A percentile compares a stretch with the other conserved stretches of the same genome.
These are phyloP conservation scores for Spinacia oleracea DNA, from an alignment of 179 eudicot species.

Conservation along the genomic window DNA sequence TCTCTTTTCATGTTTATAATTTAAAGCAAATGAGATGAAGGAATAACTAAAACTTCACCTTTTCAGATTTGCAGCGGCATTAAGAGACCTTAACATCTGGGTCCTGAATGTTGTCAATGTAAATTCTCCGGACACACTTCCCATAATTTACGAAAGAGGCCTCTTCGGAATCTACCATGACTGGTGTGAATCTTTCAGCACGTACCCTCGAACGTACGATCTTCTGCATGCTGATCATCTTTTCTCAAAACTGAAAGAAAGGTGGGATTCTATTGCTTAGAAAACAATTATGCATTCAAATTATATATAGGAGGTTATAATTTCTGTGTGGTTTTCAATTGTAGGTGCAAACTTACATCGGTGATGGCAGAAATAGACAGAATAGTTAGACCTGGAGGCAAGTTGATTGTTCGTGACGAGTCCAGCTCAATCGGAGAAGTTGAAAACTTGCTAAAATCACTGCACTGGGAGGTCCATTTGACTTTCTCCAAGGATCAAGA, in stretches of 20 bases:
- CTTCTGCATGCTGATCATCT: slow-evolving; percentile 88
- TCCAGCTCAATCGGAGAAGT: slow-evolving; percentile 55
- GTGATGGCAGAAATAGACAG: slow-evolving; percentile 84
- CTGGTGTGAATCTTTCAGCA: slow-evolving; percentile 95
- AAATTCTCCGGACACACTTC: slow-evolving; percentile 83
- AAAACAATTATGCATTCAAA: not conserved
- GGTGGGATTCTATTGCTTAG: slow-evolving; percentile 25
- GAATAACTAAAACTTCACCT: not conserved
- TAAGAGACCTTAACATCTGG: slow-evolving; percentile 74
- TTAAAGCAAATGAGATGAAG: not conserved
- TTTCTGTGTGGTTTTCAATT: slow-evolving; percentile 2
- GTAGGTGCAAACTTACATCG: slow-evolving; percentile 69
- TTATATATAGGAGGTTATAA: not conserved
- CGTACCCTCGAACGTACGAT: slow-evolving; percentile 86
- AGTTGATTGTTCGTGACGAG: slow-evolving; percentile 71
- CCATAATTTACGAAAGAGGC: slow-evolving; percentile 85
- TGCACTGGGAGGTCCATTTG: slow-evolving; percentile 83
- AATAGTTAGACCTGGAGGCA: slow-evolving; percentile 87
- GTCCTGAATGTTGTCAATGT: slow-evolving; percentile 83
- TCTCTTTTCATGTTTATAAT: slow-evolving; percentile 2
- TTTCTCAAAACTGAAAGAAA: slow-evolving; percentile 67
- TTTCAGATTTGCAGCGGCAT: slow-evolving; percentile 85
- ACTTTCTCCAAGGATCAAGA: slow-evolving; percentile 68
- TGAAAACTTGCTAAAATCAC: slow-evolving; percentile 68
- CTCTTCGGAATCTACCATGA: slow-evolving; percentile 91